Evolutionary conservation across 805 yeast species (phyloP).

Genomic region (Pichia californica): DNA sequence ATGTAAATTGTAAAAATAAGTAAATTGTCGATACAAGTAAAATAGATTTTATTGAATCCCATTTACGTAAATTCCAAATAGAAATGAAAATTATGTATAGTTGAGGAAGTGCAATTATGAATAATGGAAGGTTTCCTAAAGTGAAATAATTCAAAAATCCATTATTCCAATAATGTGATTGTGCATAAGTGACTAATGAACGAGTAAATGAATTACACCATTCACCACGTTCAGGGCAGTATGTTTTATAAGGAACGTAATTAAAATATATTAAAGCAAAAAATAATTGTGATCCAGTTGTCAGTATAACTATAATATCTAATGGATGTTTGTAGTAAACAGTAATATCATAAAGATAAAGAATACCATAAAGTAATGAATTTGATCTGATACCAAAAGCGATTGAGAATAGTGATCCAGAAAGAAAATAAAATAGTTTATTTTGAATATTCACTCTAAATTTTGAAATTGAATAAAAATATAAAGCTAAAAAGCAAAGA

Average conservation of each 20-base stretch:
- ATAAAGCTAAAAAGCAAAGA: conserved; percentile 51
- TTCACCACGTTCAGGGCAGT: conserved; percentile 66
- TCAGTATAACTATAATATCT: conserved; percentile 28
- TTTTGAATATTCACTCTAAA: conserved; percentile 5
- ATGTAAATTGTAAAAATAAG: conserved; percentile 43
- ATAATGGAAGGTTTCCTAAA: conserved; percentile 72
- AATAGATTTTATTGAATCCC: conserved; percentile 31
- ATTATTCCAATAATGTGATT: conserved; percentile 72
- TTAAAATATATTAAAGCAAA: conserved; percentile 40
- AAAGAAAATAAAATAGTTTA: conserved; percentile 28
- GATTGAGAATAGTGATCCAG: conserved; percentile 50
- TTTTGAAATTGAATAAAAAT: conserved; percentile 36
- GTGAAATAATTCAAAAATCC: conserved; percentile 88
- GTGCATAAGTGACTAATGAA: conserved; percentile 65
- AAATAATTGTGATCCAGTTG: conserved; percentile 54
- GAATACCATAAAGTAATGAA: conserved; percentile 62
- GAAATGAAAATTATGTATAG: conserved; percentile 40
- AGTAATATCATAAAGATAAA: conserved; percentile 53
- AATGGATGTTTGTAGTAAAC: conserved; percentile 4
- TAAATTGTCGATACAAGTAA: conserved; percentile 38
- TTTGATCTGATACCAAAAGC: conserved; percentile 70
- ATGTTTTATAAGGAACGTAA: conserved; percentile 45
- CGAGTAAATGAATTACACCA: conserved; percentile 68
- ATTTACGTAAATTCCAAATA: conserved; percentile 30
- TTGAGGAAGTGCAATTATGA: conserved; percentile 68